These are phyloP conservation scores for Pseudisothecium myosuroides DNA, from an alignment of 225 moss, liverwort and hornwort species.

Conservation along the genomic window DNA sequence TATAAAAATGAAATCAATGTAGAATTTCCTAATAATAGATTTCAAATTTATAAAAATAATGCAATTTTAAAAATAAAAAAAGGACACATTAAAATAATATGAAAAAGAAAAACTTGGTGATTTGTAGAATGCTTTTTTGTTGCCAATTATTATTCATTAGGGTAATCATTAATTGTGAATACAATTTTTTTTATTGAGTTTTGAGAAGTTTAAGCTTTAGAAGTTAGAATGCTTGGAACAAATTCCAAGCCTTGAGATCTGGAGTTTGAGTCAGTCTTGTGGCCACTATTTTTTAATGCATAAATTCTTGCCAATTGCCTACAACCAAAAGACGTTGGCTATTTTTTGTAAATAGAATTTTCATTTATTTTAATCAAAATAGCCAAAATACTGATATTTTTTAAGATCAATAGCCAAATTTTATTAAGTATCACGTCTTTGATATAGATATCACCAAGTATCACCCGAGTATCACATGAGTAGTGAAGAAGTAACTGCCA, in stretches of 20 bases:
- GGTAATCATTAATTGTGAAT: background rate
- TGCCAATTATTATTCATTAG: background rate
- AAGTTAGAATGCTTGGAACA: background rate
- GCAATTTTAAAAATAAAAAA: no score
- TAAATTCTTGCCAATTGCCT: background rate
- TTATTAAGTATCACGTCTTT: no score
- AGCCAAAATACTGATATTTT: accelerated
- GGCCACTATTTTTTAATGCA: no score
- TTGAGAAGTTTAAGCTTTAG: background rate
- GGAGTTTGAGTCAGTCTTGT: background rate
- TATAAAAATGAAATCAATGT: no score
- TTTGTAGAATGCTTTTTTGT: background rate
- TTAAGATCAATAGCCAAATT: no score
- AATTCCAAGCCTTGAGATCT: background rate
- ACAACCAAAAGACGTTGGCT: background rate
- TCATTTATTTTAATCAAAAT: no score
- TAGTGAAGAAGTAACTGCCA: background rate
- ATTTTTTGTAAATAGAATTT: background rate
- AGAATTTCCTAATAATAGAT: no score
- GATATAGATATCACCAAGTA: background rate
- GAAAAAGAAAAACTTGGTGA: accelerated
- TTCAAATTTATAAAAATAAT: no score
- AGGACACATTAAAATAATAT: background rate
- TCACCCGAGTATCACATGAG: background rate
- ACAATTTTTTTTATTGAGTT: background rate